phyloP scores from a whole-genome alignment of 2,329 filamentous ascomycete genomes.

The Ophiostoma ips region DNA sequence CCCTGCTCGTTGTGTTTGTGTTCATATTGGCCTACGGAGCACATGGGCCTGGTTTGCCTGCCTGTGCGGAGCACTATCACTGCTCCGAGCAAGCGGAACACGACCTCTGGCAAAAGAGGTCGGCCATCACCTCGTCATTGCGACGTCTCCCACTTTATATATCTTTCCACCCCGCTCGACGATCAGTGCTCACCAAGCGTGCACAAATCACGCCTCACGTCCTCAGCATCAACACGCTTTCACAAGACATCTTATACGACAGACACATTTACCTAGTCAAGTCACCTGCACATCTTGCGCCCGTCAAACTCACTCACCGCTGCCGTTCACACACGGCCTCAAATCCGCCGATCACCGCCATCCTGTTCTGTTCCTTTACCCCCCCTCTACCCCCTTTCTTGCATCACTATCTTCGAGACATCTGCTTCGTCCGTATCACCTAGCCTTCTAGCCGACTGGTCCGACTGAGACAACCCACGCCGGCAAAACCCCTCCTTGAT shows the following conservation, averaged over 20 bases:
- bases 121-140: neutral
- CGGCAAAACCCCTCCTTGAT: neutral
- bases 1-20: neutral
- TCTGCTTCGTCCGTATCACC: neutral
- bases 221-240: neutral
- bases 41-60: too few species aligned
- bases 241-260: neutral
- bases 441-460: neutral
- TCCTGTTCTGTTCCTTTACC: neutral
- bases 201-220: neutral
- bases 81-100: neutral
- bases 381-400: neutral
- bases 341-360: constrained; percentile 7
- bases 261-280: neutral
- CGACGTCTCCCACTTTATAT: neutral
- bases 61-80: neutral
- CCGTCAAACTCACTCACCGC: constrained; percentile 5
- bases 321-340: constrained; percentile 1
- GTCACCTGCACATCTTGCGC: neutral
- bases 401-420: neutral
- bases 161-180: neutral
- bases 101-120: neutral
- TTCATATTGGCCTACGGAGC: neutral
- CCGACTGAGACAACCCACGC: neutral
- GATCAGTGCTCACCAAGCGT: too few species aligned